Base-by-base conservation (phyloP, 129 eudicot genomes). In the Flaveria trinervia region DNA sequence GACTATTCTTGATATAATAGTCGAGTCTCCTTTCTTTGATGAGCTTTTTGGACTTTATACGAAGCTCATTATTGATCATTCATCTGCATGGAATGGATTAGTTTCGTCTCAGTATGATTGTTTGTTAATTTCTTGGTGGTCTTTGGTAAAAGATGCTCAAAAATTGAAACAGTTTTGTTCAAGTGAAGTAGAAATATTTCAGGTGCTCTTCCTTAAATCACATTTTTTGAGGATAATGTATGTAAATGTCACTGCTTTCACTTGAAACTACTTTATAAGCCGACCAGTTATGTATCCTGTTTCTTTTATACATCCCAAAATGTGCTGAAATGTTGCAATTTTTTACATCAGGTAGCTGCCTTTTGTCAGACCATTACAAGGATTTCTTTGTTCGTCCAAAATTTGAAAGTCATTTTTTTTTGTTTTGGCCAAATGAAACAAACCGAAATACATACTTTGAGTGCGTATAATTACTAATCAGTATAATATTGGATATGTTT, bases 31-130 rank as follows among this genome's bases (percentile, higher is more conserved):
- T 20, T 79, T 83, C 23, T 91, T 91, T 84, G 88, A 86, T 81
- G 74, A 68, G 77, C 75, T 83, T 78, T 84, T 86, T 50, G 85
- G 73, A 71, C 74, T 84, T 46, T 95, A 84, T 57, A 49, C 12
- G 49, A 81, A 85, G 49, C 90, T 95, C 50, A 85, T 91, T 41
- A 88, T 86, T 71, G 92, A 89, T 80, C 99, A 95, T 72, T 61
- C 80, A 22, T 85, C 77, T 45, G 85, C 93, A 60, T 95, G 99
- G 99, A 79, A 82, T 20, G 86, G 83, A 11, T 69, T 88, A 41
- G 76, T 60, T 33, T 69, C 92, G 48, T 86, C 89, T 55, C 82
- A 76, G 68, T 75, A 11, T 66, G 92, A 91, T 26, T 66, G 68
- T 51, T 36, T 81, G 80, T 62, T 78, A 25, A 79, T 91, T 67